phyloP scores from a whole-genome alignment of 257 asterid genomes.

The Knoxia roxburghii region DNA sequence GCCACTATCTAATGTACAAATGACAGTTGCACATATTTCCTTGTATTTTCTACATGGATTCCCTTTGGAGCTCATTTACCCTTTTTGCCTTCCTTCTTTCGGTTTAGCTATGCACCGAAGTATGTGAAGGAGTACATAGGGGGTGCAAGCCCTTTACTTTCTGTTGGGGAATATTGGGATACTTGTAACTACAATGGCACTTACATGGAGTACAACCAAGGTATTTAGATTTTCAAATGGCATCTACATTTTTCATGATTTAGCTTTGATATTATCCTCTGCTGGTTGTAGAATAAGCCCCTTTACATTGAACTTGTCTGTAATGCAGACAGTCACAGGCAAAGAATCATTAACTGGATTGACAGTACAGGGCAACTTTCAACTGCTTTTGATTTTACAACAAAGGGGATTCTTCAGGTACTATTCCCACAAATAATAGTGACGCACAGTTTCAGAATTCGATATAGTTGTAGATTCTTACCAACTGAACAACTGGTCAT shows the following conservation, averaged over 20 bases:
- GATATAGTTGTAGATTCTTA: background rate
- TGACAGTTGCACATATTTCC: background rate
- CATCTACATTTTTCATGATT: background rate
- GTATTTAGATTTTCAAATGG: constrained; percentile 26
- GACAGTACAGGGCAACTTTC: constrained; percentile 77
- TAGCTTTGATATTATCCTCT: background rate
- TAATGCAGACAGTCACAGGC: constrained; percentile 83
- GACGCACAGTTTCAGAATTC: background rate
- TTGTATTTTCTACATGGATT: background rate
- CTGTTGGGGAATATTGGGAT: constrained; percentile 96
- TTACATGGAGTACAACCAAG: constrained; percentile 84
- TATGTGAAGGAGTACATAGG: constrained; percentile 85
- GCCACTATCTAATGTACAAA: background rate
- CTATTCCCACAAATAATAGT: background rate
- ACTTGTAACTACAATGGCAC: constrained; percentile 79
- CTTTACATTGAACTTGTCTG: constrained; percentile 1
- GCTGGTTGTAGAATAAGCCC: background rate
- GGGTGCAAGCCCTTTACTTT: constrained; percentile 64
- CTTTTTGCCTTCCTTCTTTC: constrained; percentile 8
- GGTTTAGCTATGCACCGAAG: constrained; percentile 65
- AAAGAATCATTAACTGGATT: constrained; percentile 84
- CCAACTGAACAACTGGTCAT: background rate
- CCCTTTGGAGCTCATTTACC: constrained; percentile 3
- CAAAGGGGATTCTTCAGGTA: constrained; percentile 97
- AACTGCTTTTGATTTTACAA: constrained; percentile 96